A percentile compares a stretch with the other conserved stretches of the same genome.
Evolutionary conservation across 768 basidiomycete species (phyloP).

Genomic region (Boletus edulis): DNA sequence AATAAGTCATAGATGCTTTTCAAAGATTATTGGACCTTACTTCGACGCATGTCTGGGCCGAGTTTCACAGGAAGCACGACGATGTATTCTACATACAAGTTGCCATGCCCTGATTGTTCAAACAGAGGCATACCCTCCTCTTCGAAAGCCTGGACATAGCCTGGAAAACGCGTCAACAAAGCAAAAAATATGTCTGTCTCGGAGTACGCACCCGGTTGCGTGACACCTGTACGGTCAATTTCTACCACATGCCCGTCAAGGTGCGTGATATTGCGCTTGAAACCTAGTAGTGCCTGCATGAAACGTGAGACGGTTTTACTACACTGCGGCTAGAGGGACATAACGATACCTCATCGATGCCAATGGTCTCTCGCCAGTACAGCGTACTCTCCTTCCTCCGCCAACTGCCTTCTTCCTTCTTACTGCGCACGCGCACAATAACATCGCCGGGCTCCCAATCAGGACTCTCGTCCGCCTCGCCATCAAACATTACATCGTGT

Average conservation of each 20-base stretch:
- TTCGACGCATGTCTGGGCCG: conserved; percentile 60
- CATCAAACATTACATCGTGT: conserved; percentile 89
- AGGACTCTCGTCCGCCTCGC: conserved; percentile 94
- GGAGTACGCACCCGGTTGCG: conserved; percentile 73
- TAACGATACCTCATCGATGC: conserved; percentile 71
- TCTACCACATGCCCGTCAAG: conserved; percentile 82
- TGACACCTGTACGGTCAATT: conserved; percentile 73
- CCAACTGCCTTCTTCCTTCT: conserved; percentile 77
- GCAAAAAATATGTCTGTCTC: neutral
- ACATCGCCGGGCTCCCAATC: conserved; percentile 98
- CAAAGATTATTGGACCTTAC: conserved; percentile 48
- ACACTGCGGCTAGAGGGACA: neutral
- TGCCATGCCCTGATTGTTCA: conserved; percentile 59
- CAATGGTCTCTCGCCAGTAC: conserved; percentile 90
- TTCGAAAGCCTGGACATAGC: conserved; percentile 79
- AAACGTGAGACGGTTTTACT: neutral
- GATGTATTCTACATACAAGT: conserved; percentile 90
- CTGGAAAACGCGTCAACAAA: conserved; percentile 37
- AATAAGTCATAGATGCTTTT: conserved; percentile 3
- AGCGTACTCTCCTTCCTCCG: conserved; percentile 86
- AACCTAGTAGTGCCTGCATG: conserved; percentile 91
- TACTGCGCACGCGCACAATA: conserved; percentile 78
- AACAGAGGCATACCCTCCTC: conserved; percentile 89
- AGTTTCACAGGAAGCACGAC: conserved; percentile 84
- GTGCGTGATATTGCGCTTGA: conserved; percentile 87